Percentiles rank a stretch among this genome's conserved stretches.
Evolutionary conservation across 1,139 yeast genomes (phyloP).

Genomic region (Debaryomyces nepalensis): DNA sequence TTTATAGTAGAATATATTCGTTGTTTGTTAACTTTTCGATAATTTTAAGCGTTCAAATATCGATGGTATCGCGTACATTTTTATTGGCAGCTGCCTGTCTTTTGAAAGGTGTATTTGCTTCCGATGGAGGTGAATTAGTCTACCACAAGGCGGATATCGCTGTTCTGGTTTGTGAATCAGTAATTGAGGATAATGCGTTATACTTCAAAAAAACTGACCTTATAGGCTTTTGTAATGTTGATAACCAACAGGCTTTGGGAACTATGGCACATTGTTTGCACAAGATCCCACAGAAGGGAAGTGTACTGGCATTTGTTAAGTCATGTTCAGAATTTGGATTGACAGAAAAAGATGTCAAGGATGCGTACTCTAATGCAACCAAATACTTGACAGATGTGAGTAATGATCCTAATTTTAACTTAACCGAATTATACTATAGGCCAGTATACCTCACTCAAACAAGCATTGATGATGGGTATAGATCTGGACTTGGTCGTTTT

Average conservation of each 20-base stretch:
- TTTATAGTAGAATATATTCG: too few species aligned
- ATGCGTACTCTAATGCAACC: constrained; percentile 46
- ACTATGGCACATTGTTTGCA: constrained; percentile 37
- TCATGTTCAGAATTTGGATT: constrained; percentile 30
- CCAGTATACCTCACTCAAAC: constrained; percentile 33
- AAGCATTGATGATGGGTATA: constrained; percentile 35
- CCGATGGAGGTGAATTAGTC: constrained; percentile 20
- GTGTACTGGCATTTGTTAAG: constrained; percentile 22
- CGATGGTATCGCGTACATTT: background rate
- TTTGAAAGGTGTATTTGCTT: constrained; percentile 4
- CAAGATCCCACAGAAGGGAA: constrained; percentile 23
- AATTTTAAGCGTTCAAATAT: too few species aligned
- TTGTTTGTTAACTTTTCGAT: too few species aligned
- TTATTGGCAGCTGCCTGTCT: background rate
- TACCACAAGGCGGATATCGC: constrained; percentile 23
- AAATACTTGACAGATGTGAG: constrained; percentile 31
- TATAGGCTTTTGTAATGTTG: constrained; percentile 29
- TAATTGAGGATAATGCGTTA: constrained; percentile 30
- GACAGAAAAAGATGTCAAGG: constrained; percentile 32
- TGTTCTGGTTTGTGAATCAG: constrained; percentile 33
- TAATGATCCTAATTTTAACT: constrained; percentile 33
- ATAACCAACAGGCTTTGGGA: constrained; percentile 38
- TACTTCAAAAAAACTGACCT: constrained; percentile 32
- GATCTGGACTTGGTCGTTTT: constrained; percentile 45
- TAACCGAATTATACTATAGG: constrained; percentile 31